A percentile compares a stretch with the other conserved stretches of the same genome.
Conservation (phyloP, 148 eudicot genomes). For the Rheum nobile region DNA sequence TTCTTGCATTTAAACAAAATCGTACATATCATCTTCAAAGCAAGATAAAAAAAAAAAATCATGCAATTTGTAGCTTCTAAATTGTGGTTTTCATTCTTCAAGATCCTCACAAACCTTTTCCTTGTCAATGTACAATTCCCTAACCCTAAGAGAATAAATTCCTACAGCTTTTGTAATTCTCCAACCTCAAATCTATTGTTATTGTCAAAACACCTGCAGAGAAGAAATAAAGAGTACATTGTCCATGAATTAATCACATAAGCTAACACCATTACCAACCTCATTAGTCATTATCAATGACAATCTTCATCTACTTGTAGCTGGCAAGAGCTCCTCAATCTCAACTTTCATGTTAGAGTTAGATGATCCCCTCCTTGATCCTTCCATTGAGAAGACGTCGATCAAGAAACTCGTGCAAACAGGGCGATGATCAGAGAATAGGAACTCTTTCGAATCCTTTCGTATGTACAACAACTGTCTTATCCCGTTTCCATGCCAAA, state of each 20-base stretch:
- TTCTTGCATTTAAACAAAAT: too few relatives aligned
- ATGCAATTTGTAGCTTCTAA: not conserved
- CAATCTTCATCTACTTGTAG: not conserved
- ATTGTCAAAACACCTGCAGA: not conserved
- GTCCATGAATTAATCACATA: not conserved
- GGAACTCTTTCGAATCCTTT: constrained; percentile 29
- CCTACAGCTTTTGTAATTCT: not conserved
- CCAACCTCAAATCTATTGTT: not conserved
- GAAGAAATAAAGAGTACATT: not conserved
- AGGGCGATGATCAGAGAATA: constrained; percentile 65
- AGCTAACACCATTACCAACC: not conserved
- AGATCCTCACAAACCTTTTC: not conserved
- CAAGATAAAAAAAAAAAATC: not conserved
- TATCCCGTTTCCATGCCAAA: constrained; percentile 57
- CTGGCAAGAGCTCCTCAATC: constrained; percentile 24
- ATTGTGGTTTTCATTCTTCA: not conserved
- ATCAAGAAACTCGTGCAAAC: constrained; percentile 49
- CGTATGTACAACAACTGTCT: constrained; percentile 40
- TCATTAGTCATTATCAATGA: not conserved
- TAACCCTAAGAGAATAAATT: not conserved
- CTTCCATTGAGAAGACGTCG: constrained; percentile 16
- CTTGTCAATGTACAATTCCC: not conserved
- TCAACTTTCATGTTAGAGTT: constrained; percentile 24
- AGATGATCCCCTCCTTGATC: not conserved
- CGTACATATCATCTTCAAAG: not conserved